Base-by-base conservation (phyloP, 2,329 filamentous ascomycete genomes). In the Trichocomaceae sp. region DNA sequence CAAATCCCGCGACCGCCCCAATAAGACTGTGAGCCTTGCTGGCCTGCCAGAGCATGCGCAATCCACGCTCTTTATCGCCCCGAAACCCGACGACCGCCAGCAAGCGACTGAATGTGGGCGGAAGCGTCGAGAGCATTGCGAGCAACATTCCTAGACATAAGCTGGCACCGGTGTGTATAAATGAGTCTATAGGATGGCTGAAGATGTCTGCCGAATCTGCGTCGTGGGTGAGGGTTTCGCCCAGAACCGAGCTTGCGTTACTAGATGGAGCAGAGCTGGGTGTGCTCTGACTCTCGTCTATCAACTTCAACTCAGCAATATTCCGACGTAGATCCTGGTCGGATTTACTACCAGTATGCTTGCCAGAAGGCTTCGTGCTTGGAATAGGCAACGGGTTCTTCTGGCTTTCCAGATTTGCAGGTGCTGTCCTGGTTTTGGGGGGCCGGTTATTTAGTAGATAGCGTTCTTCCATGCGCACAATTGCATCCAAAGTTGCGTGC, bases 91-190 rank as follows among this genome's bases (percentile, higher is more conserved):
- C 87, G 42, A 97, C 86, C 57, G 86, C 88, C 3, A 97, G 78
- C 1, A 99, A 80, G 54, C 84, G 87, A n/a, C 83, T 86, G 69
- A 97, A 96, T 0, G 91, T 83, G 0, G 93, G 93, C 0, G 93
- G 95, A 0, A 97, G 84, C 75, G 97, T 87, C 12, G 90, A 95
- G n/a, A 97, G 84, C 52, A 97, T 78, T 1, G 97, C 78, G 13
- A 95, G 79, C 1, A 97, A 75, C 31, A 95, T 80, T 2, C 93
- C 93, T 64, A 91, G 96, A 70, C 90, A 96, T 70, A 96, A 86
- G 66, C 88, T 93, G 5, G 85, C 83, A 9, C 90, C 92, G 0
- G 89, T 91, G 68, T 96, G 90, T 37, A 96, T 85, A 67, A 96
- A 99, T 20, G 86, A 74, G 68, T 97, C 92, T 17, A 92, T 82